Base-by-base conservation (phyloP, 495 filamentous ascomycete species). In the Neurospora sp. region DNA sequence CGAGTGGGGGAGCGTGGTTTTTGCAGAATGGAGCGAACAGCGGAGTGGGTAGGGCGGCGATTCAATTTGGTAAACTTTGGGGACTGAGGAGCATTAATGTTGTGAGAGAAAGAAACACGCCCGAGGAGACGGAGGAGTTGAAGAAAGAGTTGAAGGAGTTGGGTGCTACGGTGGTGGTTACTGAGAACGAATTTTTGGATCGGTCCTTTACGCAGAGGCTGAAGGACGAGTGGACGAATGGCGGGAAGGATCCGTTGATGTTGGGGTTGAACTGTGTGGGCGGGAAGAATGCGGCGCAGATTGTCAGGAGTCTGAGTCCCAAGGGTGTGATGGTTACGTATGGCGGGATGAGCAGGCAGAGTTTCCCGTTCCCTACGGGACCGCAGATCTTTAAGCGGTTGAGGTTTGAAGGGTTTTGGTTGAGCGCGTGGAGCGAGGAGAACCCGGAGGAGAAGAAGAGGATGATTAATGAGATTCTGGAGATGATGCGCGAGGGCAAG, bases 21-120 rank as follows among this genome's bases (percentile, higher is more conserved):
- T 85, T 98, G 44, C 96, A 99, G 85, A 99, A 99, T 77, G 96
- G 96, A 3, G 96, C 96, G 10, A 99, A 99, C 79, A 91, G 88
- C 70, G 96, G 94, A 1, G 96, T 98, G 31, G 96, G 96, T 6
- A 83, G 96, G 40, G 91, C 93, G 10, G 94, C 92, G 20, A 93
- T 97, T 71, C 96, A 99, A 82, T 79, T 99, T 0, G 94, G 88
- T 2, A 83, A 82, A 71, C 81, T 92, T 70, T 98, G 94, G 96
- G 94, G 94, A 0, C 87, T 93, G 74, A 90, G 93, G 76, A 93
- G 90, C 66, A 89, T 99, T 72, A 98, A 97, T 78, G 87, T 99
- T 10, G 84, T 99, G 40, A 85, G 96, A 14, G 88, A 90, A 72
- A 81, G 96, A 46, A 82, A 85, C 4, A 87, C 88, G 0, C 76